phyloP scores from a whole-genome alignment of 352 stramenopile genomes.

The Phytopythium litorale region DNA sequence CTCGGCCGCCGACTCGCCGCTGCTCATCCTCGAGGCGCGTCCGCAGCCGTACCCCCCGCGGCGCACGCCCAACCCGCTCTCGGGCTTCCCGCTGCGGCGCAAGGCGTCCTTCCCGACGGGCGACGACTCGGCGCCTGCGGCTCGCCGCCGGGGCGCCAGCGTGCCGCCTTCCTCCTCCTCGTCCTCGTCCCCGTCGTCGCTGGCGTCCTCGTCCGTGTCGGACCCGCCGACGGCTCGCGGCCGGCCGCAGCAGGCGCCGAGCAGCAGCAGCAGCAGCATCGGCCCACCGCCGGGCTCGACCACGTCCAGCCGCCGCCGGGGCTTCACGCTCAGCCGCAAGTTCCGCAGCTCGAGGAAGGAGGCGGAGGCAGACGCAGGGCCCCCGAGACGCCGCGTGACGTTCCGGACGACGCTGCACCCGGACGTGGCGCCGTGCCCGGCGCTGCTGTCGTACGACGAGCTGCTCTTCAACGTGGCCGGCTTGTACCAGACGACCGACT shows the following conservation, averaged over 20 bases:
- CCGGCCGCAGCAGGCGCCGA: background rate
- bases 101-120: slow-evolving; percentile 17
- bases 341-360: background rate
- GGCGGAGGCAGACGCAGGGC: background rate
- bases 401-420: slow-evolving; percentile 43
- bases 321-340: slow-evolving; percentile 7
- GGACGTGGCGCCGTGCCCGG: slow-evolving; percentile 29
- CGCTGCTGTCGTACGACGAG: slow-evolving; percentile 51
- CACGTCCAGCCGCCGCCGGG: background rate
- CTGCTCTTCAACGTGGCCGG: slow-evolving; percentile 54
- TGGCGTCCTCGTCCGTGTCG: background rate
- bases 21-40: slow-evolving; percentile 8
- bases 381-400: slow-evolving; percentile 32
- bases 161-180: slow-evolving; percentile 3
- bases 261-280: background rate
- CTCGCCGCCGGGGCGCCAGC: slow-evolving; percentile 18
- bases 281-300: slow-evolving; percentile 5
- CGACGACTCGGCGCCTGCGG: background rate
- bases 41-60: background rate
- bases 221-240: background rate
- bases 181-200: slow-evolving; percentile 1
- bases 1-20: slow-evolving; percentile 18
- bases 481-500: slow-evolving; percentile 52
- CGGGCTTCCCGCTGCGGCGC: slow-evolving; percentile 12
- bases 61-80: background rate